phyloP scores from a whole-genome alignment of 257 asterid species.

The Nicotiana paniculata region DNA sequence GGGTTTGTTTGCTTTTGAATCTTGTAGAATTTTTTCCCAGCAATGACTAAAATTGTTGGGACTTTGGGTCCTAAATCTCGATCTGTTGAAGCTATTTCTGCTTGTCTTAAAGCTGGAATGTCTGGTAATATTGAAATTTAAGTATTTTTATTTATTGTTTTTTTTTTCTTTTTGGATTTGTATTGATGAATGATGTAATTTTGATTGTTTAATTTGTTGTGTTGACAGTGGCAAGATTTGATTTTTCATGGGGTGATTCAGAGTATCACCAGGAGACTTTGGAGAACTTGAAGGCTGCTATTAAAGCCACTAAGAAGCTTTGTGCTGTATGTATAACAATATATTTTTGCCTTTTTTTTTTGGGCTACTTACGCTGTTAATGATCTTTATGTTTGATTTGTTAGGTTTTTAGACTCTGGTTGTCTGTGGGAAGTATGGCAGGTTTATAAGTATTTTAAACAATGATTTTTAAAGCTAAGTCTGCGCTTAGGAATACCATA shows the following conservation, averaged over 20 bases:
- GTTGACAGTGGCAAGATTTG: slow-evolving; percentile 71
- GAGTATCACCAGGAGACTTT: slow-evolving; percentile 74
- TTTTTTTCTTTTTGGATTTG: not conserved
- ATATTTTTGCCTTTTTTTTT: not conserved
- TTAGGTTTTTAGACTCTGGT: not conserved
- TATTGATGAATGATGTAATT: not conserved
- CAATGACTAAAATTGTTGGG: slow-evolving; percentile 93
- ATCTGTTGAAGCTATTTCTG: slow-evolving; percentile 66
- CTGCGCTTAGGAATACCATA: not conserved
- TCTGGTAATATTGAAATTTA: slow-evolving; percentile 44
- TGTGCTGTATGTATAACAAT: slow-evolving; percentile 51
- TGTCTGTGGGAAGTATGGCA: not conserved
- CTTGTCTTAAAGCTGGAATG: slow-evolving; percentile 88
- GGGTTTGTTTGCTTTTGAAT: slow-evolving; percentile 3
- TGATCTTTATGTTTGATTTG: not conserved
- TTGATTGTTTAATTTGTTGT: slow-evolving; percentile 4
- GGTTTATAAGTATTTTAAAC: not conserved
- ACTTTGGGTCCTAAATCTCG: slow-evolving; percentile 80
- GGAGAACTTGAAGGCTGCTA: slow-evolving; percentile 59
- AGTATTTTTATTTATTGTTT: not conserved
- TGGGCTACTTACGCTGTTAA: not conserved
- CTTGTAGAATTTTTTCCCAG: slow-evolving; percentile 65
- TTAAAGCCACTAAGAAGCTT: slow-evolving; percentile 57
- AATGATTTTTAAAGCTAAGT: not conserved
- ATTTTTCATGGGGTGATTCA: slow-evolving; percentile 80